phyloP scores from a whole-genome alignment of 2,329 filamentous ascomycete genomes.

The Fragosphaeria purpurea region DNA sequence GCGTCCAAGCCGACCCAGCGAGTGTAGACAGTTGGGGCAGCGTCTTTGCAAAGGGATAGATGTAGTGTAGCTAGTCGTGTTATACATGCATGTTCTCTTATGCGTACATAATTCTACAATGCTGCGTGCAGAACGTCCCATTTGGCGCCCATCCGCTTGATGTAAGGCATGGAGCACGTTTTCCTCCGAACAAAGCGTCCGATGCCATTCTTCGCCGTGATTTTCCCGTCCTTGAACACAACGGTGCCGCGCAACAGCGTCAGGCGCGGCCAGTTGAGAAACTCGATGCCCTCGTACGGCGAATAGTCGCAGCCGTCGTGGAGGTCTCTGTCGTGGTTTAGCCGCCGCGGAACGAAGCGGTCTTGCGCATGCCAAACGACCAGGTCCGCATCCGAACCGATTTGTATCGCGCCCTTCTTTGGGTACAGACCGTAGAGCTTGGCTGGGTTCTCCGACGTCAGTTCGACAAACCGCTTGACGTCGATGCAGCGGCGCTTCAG shows the following conservation, averaged over 20 bases:
- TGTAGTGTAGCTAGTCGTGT: too few species aligned
- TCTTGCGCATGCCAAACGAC: constrained; percentile 45
- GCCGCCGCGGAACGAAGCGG: constrained; percentile 19
- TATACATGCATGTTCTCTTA: not conserved
- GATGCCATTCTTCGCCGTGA: constrained; percentile 36
- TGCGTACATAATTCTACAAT: not conserved
- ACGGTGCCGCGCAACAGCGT: constrained; percentile 47
- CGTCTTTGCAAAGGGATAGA: not conserved
- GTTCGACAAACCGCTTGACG: constrained; percentile 40
- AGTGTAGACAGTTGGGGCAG: not conserved
- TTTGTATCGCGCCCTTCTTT: constrained; percentile 39
- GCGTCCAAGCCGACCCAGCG: not conserved
- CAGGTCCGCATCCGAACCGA: constrained; percentile 43
- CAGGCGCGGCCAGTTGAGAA: constrained; percentile 51
- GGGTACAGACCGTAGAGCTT: constrained; percentile 46
- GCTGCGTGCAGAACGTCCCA: constrained; percentile 8
- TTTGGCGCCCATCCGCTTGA: not conserved
- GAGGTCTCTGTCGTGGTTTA: constrained; percentile 37
- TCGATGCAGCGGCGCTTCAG: constrained; percentile 23
- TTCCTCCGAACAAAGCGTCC: constrained; percentile 37
- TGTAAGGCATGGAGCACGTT: constrained; percentile 7
- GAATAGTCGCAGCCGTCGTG: constrained; percentile 55
- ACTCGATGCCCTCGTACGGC: constrained; percentile 44
- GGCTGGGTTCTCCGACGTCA: constrained; percentile 43
- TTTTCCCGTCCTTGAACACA: constrained; percentile 42